Percentiles rank a stretch among this genome's conserved stretches.
Conservation (phyloP, 108 stramenopile species). For the Cylindrotheca fusiformis region DNA sequence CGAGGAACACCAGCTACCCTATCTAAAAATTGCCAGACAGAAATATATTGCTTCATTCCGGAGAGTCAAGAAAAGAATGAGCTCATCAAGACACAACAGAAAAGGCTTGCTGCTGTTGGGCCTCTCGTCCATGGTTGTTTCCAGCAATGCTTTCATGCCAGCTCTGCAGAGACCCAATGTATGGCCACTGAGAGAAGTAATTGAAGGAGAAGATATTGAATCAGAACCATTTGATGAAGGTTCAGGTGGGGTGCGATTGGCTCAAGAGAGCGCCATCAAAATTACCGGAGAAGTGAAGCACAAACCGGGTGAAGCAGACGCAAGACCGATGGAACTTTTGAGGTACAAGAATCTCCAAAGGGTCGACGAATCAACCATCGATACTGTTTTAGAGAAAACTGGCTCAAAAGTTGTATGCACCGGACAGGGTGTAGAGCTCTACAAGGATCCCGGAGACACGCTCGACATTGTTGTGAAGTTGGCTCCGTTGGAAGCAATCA, state of each 20-base stretch:
- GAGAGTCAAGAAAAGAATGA: too few species aligned
- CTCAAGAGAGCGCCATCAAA: constrained; percentile 58
- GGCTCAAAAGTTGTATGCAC: constrained; percentile 44
- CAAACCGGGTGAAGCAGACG: constrained; percentile 38
- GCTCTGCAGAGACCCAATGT: too few species aligned
- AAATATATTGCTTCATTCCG: too few species aligned
- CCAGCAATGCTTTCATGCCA: too few species aligned
- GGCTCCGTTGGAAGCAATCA: constrained; percentile 58
- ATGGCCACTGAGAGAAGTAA: constrained; percentile 22
- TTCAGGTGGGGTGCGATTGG: constrained; percentile 61
- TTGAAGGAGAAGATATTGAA: constrained; percentile 43
- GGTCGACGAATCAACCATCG: constrained; percentile 32
- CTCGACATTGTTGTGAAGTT: constrained; percentile 41
- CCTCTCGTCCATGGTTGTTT: too few species aligned
- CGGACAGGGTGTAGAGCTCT: constrained; percentile 64
- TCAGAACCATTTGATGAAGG: constrained; percentile 38
- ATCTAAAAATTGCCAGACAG: too few species aligned
- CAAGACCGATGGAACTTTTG: constrained; percentile 36
- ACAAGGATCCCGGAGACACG: constrained; percentile 63
- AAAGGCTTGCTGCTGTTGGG: too few species aligned
- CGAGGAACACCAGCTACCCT: too few species aligned
- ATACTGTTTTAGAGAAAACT: constrained; percentile 33
- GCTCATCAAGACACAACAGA: too few species aligned
- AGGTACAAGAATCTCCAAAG: constrained; percentile 43
- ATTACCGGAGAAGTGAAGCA: constrained; percentile 46